Base-by-base conservation (phyloP, 805 yeast species). In the Kuraishia borneana region DNA sequence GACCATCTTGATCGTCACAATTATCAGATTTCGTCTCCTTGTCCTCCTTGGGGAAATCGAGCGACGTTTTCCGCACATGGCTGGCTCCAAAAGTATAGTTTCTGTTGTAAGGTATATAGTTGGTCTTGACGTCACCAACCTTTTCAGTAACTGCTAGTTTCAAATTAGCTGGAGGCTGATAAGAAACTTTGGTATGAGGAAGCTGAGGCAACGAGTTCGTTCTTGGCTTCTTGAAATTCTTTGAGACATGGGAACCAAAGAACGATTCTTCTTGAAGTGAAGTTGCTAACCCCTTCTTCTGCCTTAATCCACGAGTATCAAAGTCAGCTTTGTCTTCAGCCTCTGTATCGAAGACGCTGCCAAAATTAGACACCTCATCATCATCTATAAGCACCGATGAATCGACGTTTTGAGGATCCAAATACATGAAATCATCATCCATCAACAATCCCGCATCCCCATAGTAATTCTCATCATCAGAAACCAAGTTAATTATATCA, bases 1-100 rank as follows among this genome's bases (percentile, higher is more conserved):
- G 87, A 3, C 94, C 94, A 40, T 81, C 79, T 38, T 72, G 70
- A 45, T 79, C 85, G 45, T 71, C 79, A 45, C 77, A 72, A 2
- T 46, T 47, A 3, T 41, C 39, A 10, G 26, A 69, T 61, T 12
- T 29, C 31, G 23, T 20, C 28, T 6, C 19, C 26, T 10, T 16
- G 45, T 39, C 44, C 45, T 5, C 39, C 37, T 21, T 35, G 30
- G 9, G 37, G 29, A 42, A 43, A 22, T 46, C 42, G 32, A 53
- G 52, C 9, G 56, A 52, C 6, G 48, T 39, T 36, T 54, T 50
- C 27, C 34, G 21, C 21, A 17, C 25, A 3, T 33, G 31, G 6
- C 41, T 35, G n/a, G 39, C 32, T 21, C 44, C 41, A 34, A 54
- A 54, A 2, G 54, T 52, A 36, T 57, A 55, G 34, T 51, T 51